Base-by-base conservation (phyloP, 805 yeast genomes). In the Metschnikowia cerradonensis region DNA sequence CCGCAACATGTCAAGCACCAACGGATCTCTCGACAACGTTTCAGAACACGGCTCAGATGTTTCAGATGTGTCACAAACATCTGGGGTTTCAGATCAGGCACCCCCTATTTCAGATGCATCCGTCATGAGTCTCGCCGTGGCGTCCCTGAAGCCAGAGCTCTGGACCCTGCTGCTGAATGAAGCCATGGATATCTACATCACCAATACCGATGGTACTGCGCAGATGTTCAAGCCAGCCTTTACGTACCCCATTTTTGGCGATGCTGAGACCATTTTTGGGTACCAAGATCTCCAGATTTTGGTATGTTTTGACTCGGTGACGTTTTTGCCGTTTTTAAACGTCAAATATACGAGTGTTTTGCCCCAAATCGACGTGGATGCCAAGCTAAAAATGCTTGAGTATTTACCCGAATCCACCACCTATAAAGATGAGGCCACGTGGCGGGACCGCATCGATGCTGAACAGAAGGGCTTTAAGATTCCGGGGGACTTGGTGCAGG, bases 191-290 rank as follows among this genome's bases (percentile, higher is more conserved):
- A 64, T 90, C 6, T 81, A 66, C 49, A 58, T 72, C 26, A 87
- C 86, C 4, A 84, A 81, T 52, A 75, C 79, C 2, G 68, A 75
- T 2, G 83, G 83, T 0, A 78, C 83, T 2, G 80, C 84, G 19
- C 72, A 80, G 3, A 60, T 64, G 23, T 90, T 91, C 71, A 70
- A 77, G 36, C 97, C 98, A 0, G 62, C 71, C 13, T 90, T 89
- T 70, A 92, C 98, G 1, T 94, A 94, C 66, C 96, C 97, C 2
- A 86, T 94, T 10, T 94, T 82, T 73, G 98, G 98, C 5, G 96
- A 90, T 44, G 78, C 90, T 1, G 99, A 94, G 63, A 84, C 84
- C 48, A 83, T 94, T 1, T 89, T 84, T 62, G 99, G 99, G 2
- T 94, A 81, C 65, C 78, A 84, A 56, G 86, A 81, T 58, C 72